These are phyloP conservation scores for Gossypium longicalyx DNA, from an alignment of 345 rosid species.

Conservation along the genomic window DNA sequence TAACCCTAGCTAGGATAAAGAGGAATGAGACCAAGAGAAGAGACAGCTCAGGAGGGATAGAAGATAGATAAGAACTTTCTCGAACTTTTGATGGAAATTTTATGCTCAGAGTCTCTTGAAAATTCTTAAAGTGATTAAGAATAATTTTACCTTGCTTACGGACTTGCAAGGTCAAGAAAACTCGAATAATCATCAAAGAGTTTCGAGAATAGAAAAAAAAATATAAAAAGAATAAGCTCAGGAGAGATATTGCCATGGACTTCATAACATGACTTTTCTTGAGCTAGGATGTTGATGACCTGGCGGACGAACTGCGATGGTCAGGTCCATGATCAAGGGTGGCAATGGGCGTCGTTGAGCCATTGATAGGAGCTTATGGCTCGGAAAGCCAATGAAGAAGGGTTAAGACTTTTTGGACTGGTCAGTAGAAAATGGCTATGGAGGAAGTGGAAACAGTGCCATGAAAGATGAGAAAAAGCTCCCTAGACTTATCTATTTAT, in stretches of 20 bases:
- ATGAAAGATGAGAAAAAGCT: slow-evolving; percentile 19
- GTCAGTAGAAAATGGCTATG: slow-evolving; percentile 1
- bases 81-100: background rate
- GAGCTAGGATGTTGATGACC: background rate
- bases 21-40: background rate
- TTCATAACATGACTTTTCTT: slow-evolving; percentile 13
- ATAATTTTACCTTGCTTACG: background rate
- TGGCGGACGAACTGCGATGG: background rate
- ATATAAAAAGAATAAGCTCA: slow-evolving; percentile 49
- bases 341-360: background rate
- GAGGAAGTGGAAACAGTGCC: slow-evolving; percentile 3
- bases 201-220: background rate
- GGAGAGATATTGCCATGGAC: slow-evolving; percentile 52
- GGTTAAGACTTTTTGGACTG: background rate
- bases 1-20: background rate
- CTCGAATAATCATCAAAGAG: slow-evolving; percentile 19
- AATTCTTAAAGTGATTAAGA: fast-evolving
- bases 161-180: slow-evolving; percentile 91
- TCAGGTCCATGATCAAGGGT: background rate
- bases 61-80: background rate
- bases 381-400: background rate
- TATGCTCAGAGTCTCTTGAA: background rate
- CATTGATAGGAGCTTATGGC: background rate
- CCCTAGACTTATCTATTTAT: slow-evolving; percentile 5
- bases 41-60: slow-evolving; percentile 13